These are phyloP conservation scores for Talaromyces funiculosus DNA, from an alignment of 2,329 filamentous ascomycete genomes.

Conservation along the genomic window DNA sequence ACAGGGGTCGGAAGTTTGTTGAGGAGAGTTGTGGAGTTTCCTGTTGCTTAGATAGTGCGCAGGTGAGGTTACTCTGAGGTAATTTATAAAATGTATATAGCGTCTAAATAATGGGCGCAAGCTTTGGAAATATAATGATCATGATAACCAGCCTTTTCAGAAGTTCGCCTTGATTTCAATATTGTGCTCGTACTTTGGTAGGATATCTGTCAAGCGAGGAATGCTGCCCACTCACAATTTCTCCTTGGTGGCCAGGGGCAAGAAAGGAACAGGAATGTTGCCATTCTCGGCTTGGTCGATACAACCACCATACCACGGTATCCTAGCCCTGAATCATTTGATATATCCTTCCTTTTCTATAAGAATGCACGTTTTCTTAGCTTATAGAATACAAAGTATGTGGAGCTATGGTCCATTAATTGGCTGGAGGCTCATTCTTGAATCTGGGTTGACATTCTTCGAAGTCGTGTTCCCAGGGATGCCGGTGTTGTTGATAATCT, in stretches of 20 bases:
- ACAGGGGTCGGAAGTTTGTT: constrained; percentile 32
- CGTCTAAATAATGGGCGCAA: neutral
- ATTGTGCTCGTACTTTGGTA: too few species aligned
- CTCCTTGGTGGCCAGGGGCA: neutral
- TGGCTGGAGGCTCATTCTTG: neutral
- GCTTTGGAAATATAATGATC: neutral
- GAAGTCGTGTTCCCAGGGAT: neutral
- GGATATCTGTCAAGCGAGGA: neutral
- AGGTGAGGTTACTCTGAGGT: neutral
- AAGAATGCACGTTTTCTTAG: neutral
- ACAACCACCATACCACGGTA: neutral
- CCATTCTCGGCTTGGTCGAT: neutral
- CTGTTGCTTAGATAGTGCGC: neutral
- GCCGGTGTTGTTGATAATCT: neutral
- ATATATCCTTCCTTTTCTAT: neutral
- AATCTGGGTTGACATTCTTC: neutral
- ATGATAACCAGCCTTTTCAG: neutral
- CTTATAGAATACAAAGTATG: neutral
- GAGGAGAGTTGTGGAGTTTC: constrained; percentile 36
- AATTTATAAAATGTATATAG: neutral
- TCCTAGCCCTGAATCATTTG: neutral
- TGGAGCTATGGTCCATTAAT: neutral
- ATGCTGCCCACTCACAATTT: neutral
- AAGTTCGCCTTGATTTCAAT: neutral
- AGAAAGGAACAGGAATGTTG: neutral